These are phyloP conservation scores for Rhodosporidiobolus sp. DNA, from an alignment of 768 basidiomycete genomes.

Conservation along the genomic window DNA sequence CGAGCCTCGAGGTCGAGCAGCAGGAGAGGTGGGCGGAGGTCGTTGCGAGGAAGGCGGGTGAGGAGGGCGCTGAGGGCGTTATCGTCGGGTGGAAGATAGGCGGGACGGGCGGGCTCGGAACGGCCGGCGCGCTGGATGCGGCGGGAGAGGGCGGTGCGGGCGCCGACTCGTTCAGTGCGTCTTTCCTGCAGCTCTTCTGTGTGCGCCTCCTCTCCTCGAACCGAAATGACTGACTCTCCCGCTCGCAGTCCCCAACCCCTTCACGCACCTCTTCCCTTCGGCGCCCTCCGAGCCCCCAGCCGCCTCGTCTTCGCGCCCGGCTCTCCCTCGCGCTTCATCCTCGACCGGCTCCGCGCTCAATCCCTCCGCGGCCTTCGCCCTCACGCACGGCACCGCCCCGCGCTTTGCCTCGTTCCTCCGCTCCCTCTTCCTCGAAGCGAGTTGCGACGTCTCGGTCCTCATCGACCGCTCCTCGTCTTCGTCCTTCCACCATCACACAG, in stretches of 20 bases:
- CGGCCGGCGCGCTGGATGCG: conserved; percentile 38
- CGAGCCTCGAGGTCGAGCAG: conserved; percentile 72
- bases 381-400: conserved; percentile 46
- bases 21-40: conserved; percentile 67
- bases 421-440: conserved; percentile 68
- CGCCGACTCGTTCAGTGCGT: conserved; percentile 16
- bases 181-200: no score
- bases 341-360: conserved; percentile 48
- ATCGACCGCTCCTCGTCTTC: conserved; percentile 59
- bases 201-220: conserved; percentile 45
- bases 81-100: conserved; percentile 78
- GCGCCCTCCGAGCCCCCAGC: conserved; percentile 49
- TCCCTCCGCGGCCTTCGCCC: neutral
- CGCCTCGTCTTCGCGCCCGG: conserved; percentile 48
- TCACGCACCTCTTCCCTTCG: conserved; percentile 78
- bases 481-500: neutral
- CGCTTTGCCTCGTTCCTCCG: conserved; percentile 79
- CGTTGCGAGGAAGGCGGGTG: conserved; percentile 51
- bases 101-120: neutral
- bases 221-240: conserved; percentile 14
- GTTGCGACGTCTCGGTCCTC: conserved; percentile 77
- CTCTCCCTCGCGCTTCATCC: conserved; percentile 53
- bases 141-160: conserved; percentile 6
- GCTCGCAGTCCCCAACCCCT: conserved; percentile 59
- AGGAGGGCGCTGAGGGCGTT: conserved; percentile 66